These are phyloP conservation scores for Zygoascus sp. DNA, from an alignment of 1,139 yeast species.

Conservation along the genomic window DNA sequence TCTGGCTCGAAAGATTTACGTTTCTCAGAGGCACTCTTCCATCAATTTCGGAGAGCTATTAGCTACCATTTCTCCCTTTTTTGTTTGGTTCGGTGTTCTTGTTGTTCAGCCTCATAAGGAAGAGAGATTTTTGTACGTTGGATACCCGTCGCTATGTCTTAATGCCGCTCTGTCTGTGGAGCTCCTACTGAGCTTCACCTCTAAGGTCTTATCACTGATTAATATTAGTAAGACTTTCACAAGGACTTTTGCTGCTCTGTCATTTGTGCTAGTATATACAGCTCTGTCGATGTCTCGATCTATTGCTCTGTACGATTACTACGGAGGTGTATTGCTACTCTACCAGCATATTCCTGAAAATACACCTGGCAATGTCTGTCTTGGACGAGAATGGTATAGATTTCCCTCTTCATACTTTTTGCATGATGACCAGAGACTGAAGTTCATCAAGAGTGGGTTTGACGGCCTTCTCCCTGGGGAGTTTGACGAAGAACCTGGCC, in stretches of 20 bases:
- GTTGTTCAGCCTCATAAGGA: constrained; percentile 84
- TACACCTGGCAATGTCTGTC: constrained; percentile 60
- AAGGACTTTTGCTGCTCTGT: constrained; percentile 3
- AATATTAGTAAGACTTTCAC: constrained; percentile 7
- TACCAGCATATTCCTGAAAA: constrained; percentile 24
- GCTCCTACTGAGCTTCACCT: constrained; percentile 29
- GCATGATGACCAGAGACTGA: constrained; percentile 54
- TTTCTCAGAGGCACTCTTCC: constrained; percentile 13
- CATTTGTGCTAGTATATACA: constrained; percentile 15
- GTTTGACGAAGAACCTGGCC: constrained; percentile 47
- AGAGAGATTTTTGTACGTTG: constrained; percentile 84
- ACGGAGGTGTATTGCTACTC: constrained; percentile 37
- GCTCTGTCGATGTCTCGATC: constrained; percentile 31
- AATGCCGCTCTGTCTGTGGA: constrained; percentile 54
- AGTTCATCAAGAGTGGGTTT: constrained; percentile 72
- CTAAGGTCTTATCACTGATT: constrained; percentile 3
- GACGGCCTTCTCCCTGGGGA: constrained; percentile 88
- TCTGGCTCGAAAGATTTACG: constrained; percentile 7
- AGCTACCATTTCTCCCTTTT: constrained; percentile 39
- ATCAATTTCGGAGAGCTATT: constrained; percentile 10
- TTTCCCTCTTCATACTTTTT: constrained; percentile 84
- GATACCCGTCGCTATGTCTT: constrained; percentile 63
- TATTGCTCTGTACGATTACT: constrained; percentile 32
- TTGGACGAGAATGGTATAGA: constrained; percentile 94
- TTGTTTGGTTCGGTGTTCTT: constrained; percentile 66